Conservation (phyloP, 2,329 filamentous ascomycete species). For the Cordyceps cateniannulata region DNA sequence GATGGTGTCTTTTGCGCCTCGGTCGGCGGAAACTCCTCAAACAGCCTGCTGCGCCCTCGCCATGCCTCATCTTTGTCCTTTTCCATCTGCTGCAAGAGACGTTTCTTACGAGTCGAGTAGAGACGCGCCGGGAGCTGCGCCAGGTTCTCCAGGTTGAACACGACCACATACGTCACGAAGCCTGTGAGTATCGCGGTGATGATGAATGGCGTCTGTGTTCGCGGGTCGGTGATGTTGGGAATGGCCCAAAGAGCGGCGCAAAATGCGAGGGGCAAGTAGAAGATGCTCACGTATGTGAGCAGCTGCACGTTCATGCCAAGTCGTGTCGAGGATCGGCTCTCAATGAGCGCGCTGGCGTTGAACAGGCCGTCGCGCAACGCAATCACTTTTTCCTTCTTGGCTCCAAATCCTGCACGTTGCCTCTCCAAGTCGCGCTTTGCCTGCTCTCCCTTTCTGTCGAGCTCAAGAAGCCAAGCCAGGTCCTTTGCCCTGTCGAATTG, state of each 20-base stretch:
- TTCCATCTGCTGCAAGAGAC: not conserved
- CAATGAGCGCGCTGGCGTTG: not conserved
- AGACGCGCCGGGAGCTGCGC: not conserved
- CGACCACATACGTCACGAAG: not conserved
- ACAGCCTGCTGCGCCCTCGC: not conserved
- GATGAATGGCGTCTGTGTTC: not conserved
- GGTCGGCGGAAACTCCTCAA: not conserved
- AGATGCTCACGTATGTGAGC: slow-evolving; percentile 33
- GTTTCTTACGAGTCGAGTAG: not conserved
- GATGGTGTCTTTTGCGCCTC: not conserved
- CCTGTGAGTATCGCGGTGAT: not conserved
- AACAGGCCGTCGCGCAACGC: not conserved
- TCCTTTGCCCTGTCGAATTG: not conserved
- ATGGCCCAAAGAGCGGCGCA: slow-evolving; percentile 17
- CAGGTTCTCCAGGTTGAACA: not conserved
- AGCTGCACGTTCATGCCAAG: slow-evolving; percentile 30
- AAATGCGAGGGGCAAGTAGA: slow-evolving; percentile 31
- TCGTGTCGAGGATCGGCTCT: slow-evolving; percentile 14
- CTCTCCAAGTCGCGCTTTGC: not conserved
- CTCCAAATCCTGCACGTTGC: not conserved
- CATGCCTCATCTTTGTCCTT: not conserved
- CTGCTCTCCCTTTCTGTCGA: not conserved
- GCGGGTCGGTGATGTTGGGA: not conserved
- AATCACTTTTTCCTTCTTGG: not conserved
- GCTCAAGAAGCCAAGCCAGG: not conserved